Evolutionary conservation across 2,329 filamentous ascomycete species (phyloP).

Genomic region (Cladobotryum mycophilum): DNA sequence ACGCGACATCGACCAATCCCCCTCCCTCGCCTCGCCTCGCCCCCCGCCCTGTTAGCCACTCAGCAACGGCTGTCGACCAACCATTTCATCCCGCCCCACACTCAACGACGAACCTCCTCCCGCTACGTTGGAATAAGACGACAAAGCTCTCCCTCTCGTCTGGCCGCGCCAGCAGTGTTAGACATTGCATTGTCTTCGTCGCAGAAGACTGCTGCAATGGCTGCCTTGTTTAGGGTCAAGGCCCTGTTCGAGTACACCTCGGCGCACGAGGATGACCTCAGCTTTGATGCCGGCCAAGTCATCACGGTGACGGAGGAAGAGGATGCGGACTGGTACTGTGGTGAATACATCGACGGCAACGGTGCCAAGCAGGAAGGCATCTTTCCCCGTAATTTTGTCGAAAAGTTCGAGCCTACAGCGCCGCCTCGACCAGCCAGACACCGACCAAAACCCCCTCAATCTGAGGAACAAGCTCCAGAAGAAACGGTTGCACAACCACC

Average conservation of each 20-base stretch:
- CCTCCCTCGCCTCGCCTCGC: neutral
- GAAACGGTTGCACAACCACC: conserved; percentile 26
- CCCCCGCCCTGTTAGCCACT: neutral
- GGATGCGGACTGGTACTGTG: conserved; percentile 88
- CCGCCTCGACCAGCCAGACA: conserved; percentile 77
- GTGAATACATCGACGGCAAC: conserved; percentile 72
- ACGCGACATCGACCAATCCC: no score
- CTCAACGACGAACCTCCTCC: conserved; percentile 9
- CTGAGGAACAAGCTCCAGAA: conserved; percentile 28
- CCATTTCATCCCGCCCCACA: conserved; percentile 4
- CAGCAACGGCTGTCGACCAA: neutral
- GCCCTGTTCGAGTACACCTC: conserved; percentile 93
- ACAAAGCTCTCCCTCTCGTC: neutral
- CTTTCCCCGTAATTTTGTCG: conserved; percentile 95
- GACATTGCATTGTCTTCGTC: conserved; percentile 10
- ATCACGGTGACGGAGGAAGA: conserved; percentile 92
- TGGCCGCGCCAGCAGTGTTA: conserved; percentile 6
- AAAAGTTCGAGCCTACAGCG: conserved; percentile 86
- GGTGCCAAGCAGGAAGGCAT: conserved; percentile 77
- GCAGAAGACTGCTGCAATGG: conserved; percentile 47
- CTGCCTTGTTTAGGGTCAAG: conserved; percentile 85
- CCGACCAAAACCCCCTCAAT: conserved; percentile 50
- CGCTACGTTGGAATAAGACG: neutral
- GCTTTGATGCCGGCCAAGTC: conserved; percentile 77
- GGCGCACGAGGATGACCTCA: conserved; percentile 89